A percentile compares a stretch with the other conserved stretches of the same genome.
Conservation (phyloP, 352 stramenopile species). For the Saprolegnia parasitica region DNA sequence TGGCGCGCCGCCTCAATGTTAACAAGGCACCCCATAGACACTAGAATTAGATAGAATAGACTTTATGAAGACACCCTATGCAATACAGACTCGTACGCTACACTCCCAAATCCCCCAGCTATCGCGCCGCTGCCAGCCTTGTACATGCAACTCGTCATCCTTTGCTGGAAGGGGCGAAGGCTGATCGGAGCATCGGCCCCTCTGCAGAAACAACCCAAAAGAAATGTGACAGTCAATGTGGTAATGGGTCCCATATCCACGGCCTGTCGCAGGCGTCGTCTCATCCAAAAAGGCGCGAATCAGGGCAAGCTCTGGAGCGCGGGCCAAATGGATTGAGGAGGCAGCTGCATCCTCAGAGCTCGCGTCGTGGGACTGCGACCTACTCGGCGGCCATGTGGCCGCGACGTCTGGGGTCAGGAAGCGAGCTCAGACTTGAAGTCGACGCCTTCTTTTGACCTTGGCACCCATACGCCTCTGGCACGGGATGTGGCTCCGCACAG, state of each 20-base stretch:
- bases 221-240: conserved; percentile 1
- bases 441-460: too few species aligned
- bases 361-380: neutral
- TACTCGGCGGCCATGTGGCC: too few species aligned
- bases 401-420: too few species aligned
- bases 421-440: too few species aligned
- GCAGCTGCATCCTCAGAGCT: neutral
- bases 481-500: too few species aligned
- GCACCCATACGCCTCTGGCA: too few species aligned
- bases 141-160: too few species aligned
- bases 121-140: too few species aligned
- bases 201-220: neutral
- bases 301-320: neutral
- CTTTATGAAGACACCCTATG: neutral
- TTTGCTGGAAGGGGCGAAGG: too few species aligned
- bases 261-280: neutral
- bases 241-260: neutral
- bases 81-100: neutral
- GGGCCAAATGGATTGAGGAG: neutral
- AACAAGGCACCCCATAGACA: neutral
- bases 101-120: too few species aligned
- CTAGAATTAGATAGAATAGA: neutral
- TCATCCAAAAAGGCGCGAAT: neutral
- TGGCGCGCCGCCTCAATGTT: neutral
- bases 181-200: too few species aligned